A percentile compares a stretch with the other conserved stretches of the same genome.
Conservation (phyloP, 2,329 filamentous ascomycete species). For the Pyricularia grisea region DNA sequence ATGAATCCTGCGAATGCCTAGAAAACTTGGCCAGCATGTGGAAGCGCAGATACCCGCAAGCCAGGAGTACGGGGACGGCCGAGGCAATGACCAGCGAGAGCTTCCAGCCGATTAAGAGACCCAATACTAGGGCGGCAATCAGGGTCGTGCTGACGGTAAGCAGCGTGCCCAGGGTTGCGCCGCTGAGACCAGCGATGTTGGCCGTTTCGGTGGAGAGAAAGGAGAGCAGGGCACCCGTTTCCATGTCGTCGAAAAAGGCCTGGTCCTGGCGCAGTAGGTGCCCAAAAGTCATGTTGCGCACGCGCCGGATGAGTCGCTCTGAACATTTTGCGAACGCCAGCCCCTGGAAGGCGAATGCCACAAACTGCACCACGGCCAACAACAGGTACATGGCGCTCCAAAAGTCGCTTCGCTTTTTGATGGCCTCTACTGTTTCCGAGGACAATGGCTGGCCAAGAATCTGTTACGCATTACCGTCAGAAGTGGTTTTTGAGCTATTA, state of each 20-base stretch:
- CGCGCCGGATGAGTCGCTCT: conserved; percentile 75
- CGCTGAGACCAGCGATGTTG: conserved; percentile 81
- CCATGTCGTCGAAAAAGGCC: conserved; percentile 78
- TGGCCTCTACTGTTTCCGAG: no score
- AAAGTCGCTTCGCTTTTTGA: conserved; percentile 54
- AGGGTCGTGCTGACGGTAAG: conserved; percentile 74
- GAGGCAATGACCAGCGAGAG: conserved; percentile 31
- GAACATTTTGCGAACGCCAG: conserved; percentile 74
- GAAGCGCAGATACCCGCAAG: conserved; percentile 43
- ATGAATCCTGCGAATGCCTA: conserved; percentile 66
- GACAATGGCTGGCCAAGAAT: no score
- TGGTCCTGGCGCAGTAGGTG: conserved; percentile 89
- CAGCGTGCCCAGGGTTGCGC: conserved; percentile 78
- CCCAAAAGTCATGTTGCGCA: conserved; percentile 74
- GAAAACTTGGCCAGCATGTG: conserved; percentile 63
- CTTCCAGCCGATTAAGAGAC: conserved; percentile 31
- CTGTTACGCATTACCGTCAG: no score
- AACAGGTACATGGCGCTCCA: conserved; percentile 87
- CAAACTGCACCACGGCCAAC: conserved; percentile 64
- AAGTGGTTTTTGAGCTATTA: no score
- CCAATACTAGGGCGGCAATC: conserved; percentile 53
- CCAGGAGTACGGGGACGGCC: conserved; percentile 27
- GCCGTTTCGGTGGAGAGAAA: conserved; percentile 87
- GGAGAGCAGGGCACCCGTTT: conserved; percentile 78
- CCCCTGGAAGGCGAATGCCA: conserved; percentile 61